Evolutionary conservation across 805 yeast genomes (phyloP).

Genomic region (Starmerella lactis-condensi): DNA sequence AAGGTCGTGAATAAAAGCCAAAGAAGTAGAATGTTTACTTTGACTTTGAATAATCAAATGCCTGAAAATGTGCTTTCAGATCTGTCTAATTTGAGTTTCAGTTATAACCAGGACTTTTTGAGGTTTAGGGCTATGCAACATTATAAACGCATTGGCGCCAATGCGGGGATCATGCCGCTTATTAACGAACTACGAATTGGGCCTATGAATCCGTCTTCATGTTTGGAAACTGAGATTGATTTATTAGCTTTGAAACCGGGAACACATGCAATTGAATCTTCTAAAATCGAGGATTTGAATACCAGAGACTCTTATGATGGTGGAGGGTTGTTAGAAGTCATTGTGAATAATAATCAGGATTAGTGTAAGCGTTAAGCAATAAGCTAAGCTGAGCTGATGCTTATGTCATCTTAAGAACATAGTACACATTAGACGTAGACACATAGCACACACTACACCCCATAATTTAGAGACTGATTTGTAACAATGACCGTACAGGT

Average conservation of each 20-base stretch:
- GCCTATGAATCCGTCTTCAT: slow-evolving; percentile 39
- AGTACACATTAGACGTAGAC: too few relatives aligned
- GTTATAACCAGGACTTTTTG: slow-evolving; percentile 8
- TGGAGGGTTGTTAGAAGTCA: slow-evolving; percentile 50
- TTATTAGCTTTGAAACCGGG: slow-evolving; percentile 50
- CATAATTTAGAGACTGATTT: too few relatives aligned
- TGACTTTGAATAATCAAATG: too few relatives aligned
- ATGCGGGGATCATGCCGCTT: slow-evolving; percentile 42
- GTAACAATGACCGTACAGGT: too few relatives aligned
- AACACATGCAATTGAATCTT: slow-evolving; percentile 42
- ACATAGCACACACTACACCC: too few relatives aligned
- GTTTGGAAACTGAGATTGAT: slow-evolving; percentile 44
- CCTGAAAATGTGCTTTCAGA: too few relatives aligned
- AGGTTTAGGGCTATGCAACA: slow-evolving; percentile 6
- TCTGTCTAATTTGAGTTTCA: slow-evolving; percentile 2
- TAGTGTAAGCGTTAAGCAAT: too few relatives aligned
- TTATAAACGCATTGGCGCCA: slow-evolving; percentile 17
- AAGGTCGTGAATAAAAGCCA: slow-evolving; percentile 45
- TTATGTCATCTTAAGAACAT: too few relatives aligned
- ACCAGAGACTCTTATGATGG: slow-evolving; percentile 55
- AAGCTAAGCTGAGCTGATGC: too few relatives aligned
- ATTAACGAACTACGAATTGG: slow-evolving; percentile 50
- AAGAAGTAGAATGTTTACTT: slow-evolving; percentile 34
- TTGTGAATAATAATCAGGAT: too few relatives aligned
- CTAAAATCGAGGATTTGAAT: slow-evolving; percentile 42